A percentile compares a stretch with the other conserved stretches of the same genome.
phyloP scores from a whole-genome alignment of 2,329 filamentous ascomycete species.

The Aspergillus uvarum region DNA sequence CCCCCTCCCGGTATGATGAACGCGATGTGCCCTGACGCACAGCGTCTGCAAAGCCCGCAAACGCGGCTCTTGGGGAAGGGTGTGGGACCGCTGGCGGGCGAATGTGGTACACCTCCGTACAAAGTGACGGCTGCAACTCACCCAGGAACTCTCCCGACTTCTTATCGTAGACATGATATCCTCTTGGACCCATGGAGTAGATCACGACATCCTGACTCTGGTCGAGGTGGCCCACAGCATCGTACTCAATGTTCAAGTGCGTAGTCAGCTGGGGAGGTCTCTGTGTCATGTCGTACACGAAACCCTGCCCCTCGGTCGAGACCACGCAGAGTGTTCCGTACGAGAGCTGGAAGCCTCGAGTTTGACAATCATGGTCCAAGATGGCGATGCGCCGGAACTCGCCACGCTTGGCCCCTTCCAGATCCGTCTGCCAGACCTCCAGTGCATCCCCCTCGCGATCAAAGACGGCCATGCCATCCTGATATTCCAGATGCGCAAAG shows the following conservation, averaged over 20 bases:
- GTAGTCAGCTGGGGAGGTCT: constrained; percentile 36
- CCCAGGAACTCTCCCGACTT: constrained; percentile 40
- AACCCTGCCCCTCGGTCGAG: constrained; percentile 45
- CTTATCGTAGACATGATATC: constrained; percentile 48
- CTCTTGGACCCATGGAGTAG: constrained; percentile 45
- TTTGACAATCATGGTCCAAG: constrained; percentile 45
- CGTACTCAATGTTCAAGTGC: constrained; percentile 40
- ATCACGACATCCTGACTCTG: constrained; percentile 45
- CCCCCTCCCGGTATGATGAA: constrained; percentile 17
- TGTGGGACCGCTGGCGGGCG: constrained; percentile 24
- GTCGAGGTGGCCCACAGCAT: constrained; percentile 48
- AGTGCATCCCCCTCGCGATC: constrained; percentile 47
- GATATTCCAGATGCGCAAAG: constrained; percentile 50
- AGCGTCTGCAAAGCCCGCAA: constrained; percentile 23
- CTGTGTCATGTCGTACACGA: constrained; percentile 47
- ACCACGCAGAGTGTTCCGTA: constrained; percentile 48
- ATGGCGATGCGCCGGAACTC: constrained; percentile 43
- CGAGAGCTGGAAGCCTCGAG: constrained; percentile 48
- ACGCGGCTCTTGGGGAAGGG: constrained; percentile 17
- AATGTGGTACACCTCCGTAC: constrained; percentile 38
- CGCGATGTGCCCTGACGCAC: constrained; percentile 24
- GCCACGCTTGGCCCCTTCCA: constrained; percentile 36
- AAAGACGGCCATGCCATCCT: constrained; percentile 48
- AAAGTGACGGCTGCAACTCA: constrained; percentile 36
- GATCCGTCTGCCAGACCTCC: constrained; percentile 47